Percentiles rank a stretch among this genome's conserved stretches.
phyloP scores from a whole-genome alignment of 305 asterid species.

The Fraxinus platypoda region DNA sequence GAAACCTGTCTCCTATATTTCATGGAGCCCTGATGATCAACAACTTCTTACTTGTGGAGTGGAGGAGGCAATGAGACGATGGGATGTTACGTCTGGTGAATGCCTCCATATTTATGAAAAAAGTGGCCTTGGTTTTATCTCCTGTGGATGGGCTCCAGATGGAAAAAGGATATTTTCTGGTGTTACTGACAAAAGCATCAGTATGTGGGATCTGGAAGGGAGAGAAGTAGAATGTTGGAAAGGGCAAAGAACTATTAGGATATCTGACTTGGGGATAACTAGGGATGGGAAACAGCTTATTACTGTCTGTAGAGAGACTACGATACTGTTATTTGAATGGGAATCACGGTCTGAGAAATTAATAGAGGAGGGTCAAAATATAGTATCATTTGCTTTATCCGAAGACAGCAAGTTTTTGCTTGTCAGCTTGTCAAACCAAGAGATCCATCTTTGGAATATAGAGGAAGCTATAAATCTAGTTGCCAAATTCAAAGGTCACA shows the following conservation, averaged over 20 bases:
- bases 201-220: constrained; percentile 83
- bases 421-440: constrained; percentile 63
- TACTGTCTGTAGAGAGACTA: constrained; percentile 59
- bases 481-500: constrained; percentile 74
- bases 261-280: constrained; percentile 61
- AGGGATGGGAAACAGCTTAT: constrained; percentile 63
- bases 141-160: constrained; percentile 84
- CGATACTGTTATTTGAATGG: constrained; percentile 54
- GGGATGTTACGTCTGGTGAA: constrained; percentile 73
- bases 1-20: constrained; percentile 61
- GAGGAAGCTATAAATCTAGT: constrained; percentile 45
- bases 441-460: constrained; percentile 77
- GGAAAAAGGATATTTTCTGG: constrained; percentile 65
- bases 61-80: constrained; percentile 69
- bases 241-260: constrained; percentile 58
- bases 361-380: constrained; percentile 66
- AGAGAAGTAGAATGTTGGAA: constrained; percentile 68
- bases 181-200: constrained; percentile 67
- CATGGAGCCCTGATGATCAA: constrained; percentile 73
- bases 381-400: constrained; percentile 72
- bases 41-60: constrained; percentile 85
- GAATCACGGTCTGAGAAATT: constrained; percentile 56
- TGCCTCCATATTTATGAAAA: constrained; percentile 60
- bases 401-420: constrained; percentile 64
- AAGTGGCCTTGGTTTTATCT: constrained; percentile 58